Evolutionary conservation across 2,329 filamentous ascomycete genomes (phyloP).

Genomic region (Chaetomium globosum): DNA sequence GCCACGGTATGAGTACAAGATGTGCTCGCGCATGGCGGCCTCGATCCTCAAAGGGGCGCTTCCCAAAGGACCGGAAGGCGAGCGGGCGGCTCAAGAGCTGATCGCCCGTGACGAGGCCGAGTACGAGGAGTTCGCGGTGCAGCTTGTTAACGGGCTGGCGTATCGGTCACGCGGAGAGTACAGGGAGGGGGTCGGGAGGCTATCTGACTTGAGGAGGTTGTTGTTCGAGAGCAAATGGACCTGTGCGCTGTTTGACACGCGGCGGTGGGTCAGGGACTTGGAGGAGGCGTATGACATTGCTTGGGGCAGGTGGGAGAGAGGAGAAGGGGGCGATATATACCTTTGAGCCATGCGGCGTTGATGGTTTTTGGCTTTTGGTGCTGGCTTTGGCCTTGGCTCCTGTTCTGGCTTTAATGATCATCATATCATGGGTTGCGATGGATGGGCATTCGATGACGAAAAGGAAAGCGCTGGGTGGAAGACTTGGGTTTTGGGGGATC

Average conservation of each 20-base stretch:
- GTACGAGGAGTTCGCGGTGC: slow-evolving; percentile 78
- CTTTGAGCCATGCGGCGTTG: slow-evolving; percentile 49
- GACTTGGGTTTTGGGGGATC: background rate
- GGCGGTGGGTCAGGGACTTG: slow-evolving; percentile 85
- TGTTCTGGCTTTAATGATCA: background rate
- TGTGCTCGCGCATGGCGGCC: slow-evolving; percentile 98
- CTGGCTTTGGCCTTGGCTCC: background rate
- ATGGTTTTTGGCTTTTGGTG: background rate
- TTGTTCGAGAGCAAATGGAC: slow-evolving; percentile 83
- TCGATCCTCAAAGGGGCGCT: slow-evolving; percentile 90
- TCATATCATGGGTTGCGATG: background rate
- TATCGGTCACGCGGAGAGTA: slow-evolving; percentile 53
- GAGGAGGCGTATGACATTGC: slow-evolving; percentile 86
- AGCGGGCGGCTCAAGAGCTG: slow-evolving; percentile 69
- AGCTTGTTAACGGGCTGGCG: slow-evolving; percentile 63
- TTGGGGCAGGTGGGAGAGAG: slow-evolving; percentile 84
- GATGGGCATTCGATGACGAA: background rate
- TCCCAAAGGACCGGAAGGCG: slow-evolving; percentile 70
- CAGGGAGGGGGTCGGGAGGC: slow-evolving; percentile 64
- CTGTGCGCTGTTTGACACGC: slow-evolving; percentile 88
- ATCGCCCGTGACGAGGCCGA: slow-evolving; percentile 77
- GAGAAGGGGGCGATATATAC: slow-evolving; percentile 91
- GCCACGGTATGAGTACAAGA: slow-evolving; percentile 93
- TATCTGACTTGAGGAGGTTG: slow-evolving; percentile 77
- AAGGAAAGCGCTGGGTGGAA: background rate